Evolutionary conservation across 306 rosid species (phyloP).

Genomic region (Cucumis sativus): Cucumber_9930_V3 NC_026660.2:26822001-26822500

Average conservation of each 20-base stretch:
- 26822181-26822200: conserved; percentile 43
- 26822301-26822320: neutral
- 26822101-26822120: conserved; percentile 22
- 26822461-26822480: conserved; percentile 15
- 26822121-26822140: conserved; percentile 49
- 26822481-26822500: neutral
- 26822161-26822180: conserved; percentile 39
- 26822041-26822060: conserved; percentile 60
- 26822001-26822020: conserved; percentile 80
- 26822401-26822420: conserved; percentile 11
- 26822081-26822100: conserved; percentile 13
- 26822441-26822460: conserved; percentile 5
- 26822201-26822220: conserved; percentile 77
- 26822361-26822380: conserved; percentile 19
- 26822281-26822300: conserved; percentile 41
- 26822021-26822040: conserved; percentile 70
- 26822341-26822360: conserved; percentile 9
- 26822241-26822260: conserved; percentile 68
- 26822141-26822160: conserved; percentile 70
- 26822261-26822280: conserved; percentile 94
- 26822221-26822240: conserved; percentile 69
- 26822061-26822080: conserved; percentile 50
- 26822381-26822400: conserved; percentile 1
- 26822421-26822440: conserved; percentile 27
- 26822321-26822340: conserved; percentile 13